Conservation (phyloP, 1,139 yeast species). For the Martiniozyma asiatica region DNA sequence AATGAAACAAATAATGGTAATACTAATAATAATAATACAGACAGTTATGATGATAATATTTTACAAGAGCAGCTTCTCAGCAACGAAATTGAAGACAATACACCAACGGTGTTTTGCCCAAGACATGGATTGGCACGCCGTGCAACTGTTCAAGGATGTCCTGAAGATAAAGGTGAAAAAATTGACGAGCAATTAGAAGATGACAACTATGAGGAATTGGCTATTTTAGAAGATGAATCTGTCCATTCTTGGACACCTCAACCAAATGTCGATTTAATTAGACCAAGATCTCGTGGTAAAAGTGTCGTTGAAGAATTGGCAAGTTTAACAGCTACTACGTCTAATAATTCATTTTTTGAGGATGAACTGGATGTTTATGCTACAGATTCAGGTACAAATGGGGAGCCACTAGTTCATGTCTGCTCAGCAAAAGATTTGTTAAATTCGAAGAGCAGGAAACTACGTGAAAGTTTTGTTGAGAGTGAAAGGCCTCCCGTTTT, state of each 20-base stretch:
- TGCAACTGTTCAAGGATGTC: constrained; percentile 7
- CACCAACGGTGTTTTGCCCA: constrained; percentile 6
- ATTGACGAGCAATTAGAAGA: constrained; percentile 9
- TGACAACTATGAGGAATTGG: neutral
- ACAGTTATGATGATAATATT: too few species aligned
- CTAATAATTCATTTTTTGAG: constrained; percentile 15
- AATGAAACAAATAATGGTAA: neutral
- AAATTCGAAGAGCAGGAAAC: constrained; percentile 12
- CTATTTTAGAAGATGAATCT: constrained; percentile 3
- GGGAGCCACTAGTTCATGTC: constrained; percentile 10
- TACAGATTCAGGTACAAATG: neutral
- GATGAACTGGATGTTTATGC: constrained; percentile 11
- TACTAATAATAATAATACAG: too few species aligned
- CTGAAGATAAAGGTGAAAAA: constrained; percentile 7
- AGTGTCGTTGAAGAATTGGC: constrained; percentile 11
- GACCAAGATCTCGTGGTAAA: constrained; percentile 4
- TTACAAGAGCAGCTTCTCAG: too few species aligned
- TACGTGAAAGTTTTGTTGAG: constrained; percentile 9
- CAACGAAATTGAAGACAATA: constrained; percentile 3
- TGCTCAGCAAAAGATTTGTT: constrained; percentile 18
- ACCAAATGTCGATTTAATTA: neutral
- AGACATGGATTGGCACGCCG: constrained; percentile 6
- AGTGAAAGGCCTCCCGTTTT: too few species aligned
- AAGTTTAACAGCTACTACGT: constrained; percentile 9
- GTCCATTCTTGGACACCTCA: constrained; percentile 8